Percentiles rank a stretch among this genome's conserved stretches.
Evolutionary conservation across 306 rosid species (phyloP).

Genomic region (Prunus davidiana): DNA sequence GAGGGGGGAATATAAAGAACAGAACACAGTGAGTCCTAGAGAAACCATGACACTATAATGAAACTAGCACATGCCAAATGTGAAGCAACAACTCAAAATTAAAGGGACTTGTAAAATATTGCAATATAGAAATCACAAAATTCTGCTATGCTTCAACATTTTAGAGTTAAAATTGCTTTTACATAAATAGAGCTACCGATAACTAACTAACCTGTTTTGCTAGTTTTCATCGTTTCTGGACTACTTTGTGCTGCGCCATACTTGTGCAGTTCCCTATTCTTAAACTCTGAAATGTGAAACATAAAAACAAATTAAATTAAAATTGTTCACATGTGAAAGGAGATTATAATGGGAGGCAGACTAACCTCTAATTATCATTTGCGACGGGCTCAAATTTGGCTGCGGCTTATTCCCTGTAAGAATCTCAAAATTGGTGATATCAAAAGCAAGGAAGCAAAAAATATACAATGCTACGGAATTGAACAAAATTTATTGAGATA

Average conservation of each 20-base stretch:
- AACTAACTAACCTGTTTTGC: conserved; percentile 49
- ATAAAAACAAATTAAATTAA: neutral
- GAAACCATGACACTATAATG: conserved; percentile 9
- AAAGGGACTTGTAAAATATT: neutral
- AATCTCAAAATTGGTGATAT: neutral
- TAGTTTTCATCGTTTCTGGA: conserved; percentile 44
- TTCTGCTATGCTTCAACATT: neutral
- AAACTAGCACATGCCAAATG: neutral
- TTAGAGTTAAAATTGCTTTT: neutral
- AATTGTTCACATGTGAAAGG: neutral
- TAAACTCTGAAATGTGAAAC: conserved; percentile 58
- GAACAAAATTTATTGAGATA: neutral
- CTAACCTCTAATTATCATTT: conserved; percentile 67
- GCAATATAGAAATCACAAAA: neutral
- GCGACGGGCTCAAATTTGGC: conserved; percentile 68
- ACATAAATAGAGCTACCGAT: neutral
- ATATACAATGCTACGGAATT: neutral
- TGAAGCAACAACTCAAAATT: neutral
- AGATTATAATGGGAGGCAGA: neutral
- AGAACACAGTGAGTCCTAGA: neutral
- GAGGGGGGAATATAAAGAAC: neutral
- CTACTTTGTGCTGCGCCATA: conserved; percentile 55
- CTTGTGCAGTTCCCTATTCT: conserved; percentile 67
- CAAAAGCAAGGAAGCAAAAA: neutral
- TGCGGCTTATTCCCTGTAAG: conserved; percentile 16